Percentiles rank a stretch among this genome's conserved stretches.
Evolutionary conservation across 2,329 filamentous ascomycete species (phyloP).

Genomic region (Ophioceras dolichostomum): DNA sequence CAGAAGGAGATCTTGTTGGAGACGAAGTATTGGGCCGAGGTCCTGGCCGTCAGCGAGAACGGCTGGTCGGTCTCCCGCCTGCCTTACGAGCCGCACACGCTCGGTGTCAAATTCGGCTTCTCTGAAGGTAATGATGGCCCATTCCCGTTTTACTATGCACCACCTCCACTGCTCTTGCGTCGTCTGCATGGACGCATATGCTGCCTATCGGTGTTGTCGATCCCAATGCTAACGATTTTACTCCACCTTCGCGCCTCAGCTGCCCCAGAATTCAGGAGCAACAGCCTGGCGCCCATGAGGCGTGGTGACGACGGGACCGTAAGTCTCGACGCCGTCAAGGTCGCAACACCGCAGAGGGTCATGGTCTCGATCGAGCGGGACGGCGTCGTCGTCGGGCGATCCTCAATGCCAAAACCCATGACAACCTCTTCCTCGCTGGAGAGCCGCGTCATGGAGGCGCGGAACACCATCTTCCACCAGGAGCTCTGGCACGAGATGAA

Average conservation of each 20-base stretch:
- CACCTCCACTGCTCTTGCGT: constrained; percentile 8
- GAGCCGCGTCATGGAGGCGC: constrained; percentile 57
- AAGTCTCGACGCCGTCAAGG: constrained; percentile 52
- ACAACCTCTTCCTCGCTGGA: constrained; percentile 49
- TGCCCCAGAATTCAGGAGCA: constrained; percentile 46
- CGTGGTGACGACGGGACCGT: constrained; percentile 64
- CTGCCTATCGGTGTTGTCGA: constrained; percentile 4
- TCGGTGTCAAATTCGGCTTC: constrained; percentile 85
- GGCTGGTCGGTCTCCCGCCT: constrained; percentile 80
- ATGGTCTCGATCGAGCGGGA: constrained; percentile 53
- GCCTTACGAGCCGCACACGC: constrained; percentile 57
- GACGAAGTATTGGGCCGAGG: constrained; percentile 78
- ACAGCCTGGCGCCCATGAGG: constrained; percentile 70
- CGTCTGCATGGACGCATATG: no score
- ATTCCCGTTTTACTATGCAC: constrained; percentile 24
- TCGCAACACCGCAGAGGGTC: constrained; percentile 45
- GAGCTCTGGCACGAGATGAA: constrained; percentile 87
- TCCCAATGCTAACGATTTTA: background rate
- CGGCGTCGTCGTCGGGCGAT: constrained; percentile 45
- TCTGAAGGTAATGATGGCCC: constrained; percentile 37
- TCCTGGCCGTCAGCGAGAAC: constrained; percentile 66
- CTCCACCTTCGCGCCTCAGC: constrained; percentile 27
- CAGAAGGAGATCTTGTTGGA: constrained; percentile 69
- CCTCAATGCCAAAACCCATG: constrained; percentile 35
- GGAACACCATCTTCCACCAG: constrained; percentile 69